Evolutionary conservation across 345 rosid species (phyloP), one percentile per base, ranked within the genome.

Genomic region (Excoecaria agallocha): DNA sequence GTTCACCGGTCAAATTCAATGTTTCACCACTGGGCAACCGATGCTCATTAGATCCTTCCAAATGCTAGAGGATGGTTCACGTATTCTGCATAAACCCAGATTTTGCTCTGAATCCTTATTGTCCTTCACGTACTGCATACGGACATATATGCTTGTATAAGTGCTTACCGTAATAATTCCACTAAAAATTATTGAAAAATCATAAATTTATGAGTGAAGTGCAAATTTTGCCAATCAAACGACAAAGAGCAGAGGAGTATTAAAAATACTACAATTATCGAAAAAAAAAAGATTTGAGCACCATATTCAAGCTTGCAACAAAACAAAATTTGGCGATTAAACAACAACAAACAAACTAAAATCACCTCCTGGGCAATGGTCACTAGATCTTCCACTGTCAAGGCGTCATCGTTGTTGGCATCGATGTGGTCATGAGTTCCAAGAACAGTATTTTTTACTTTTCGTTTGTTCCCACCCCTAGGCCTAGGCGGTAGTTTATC

Each of bases 331-430:
- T 49, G 8, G 13, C 20, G 48, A 39, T 30, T 30, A 30, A 30
- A 30, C 30, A 30, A n/a, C n/a, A n/a, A 30, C 30, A 30, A 30
- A 30, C 30, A 58, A 6, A 61, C 15, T 22, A 7, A 58, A 74
- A 25, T 77, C 37, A 85, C 90, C 90, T 87, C 89, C 58, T 80
- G 66, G 20, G 90, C 90, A 70, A 89, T 84, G 82, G 78, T 82
- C 54, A 87, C 37, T 13, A 89, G 71, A 81, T 87, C 93, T 71
- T 86, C 86, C 25, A 78, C 85, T 6, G 84, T 86, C 56, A 89
- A 83, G 17, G 76, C 84, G 30, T 15, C 20, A 35, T 57, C 79
- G 24, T 65, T 76, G 3, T 69, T 59, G 38, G 37, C 52, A 58
- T 16, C 20, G 57, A 54, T 17, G 57, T 19, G 57, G 57, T 54